Evolutionary conservation across 306 rosid species (phyloP), one percentile per base, ranked within the genome.

Genomic region (Lathyrus tuberosus): DNA sequence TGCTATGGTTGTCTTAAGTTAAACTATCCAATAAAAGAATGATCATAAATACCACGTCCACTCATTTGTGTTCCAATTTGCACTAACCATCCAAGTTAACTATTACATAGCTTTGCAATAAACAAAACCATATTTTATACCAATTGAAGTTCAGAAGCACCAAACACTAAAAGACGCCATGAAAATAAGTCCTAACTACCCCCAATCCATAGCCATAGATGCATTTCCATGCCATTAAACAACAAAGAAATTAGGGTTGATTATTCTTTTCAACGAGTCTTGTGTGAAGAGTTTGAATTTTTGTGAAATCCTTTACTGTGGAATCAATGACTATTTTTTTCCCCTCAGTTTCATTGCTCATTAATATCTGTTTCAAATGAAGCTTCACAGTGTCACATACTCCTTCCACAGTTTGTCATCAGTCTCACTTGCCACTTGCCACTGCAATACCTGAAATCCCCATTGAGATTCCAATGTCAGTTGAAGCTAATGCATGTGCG

Each of bases 161-260:
- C 77, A 12, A 49, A 31, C 56, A 73, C 43, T 20, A 20, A 68
- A 33, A 48, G 16, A 64, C 51, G 40, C 62, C 56, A 42, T 11
- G 11, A 65, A 62, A 77, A 51, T 8, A 66, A 18, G 37, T 43
- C 72, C 44, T 26, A 74, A 30, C 8, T 66, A 66, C 20, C 67
- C 18, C n/a, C 63, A 37, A 30, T 38, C 8, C 17, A 16, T 18
- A 37, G 35, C 44, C 58, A 66, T 60, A 18, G 20, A 71, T 37
- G 61, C 78, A 64, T 43, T 51, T 38, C n/a, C 58, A 33, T 17
- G 44, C 60, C 75, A 69, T 76, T 47, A 37, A 77, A 47, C 76
- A 73, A 31, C 49, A 48, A 48, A 4, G 33, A 48, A 49, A 61
- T 20, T 35, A 47, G 31, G 62, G 46, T 11, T 31, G n/a, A n/a